Base-by-base conservation (phyloP, 2,329 filamentous ascomycete species). In the Amauroascus niger region DNA sequence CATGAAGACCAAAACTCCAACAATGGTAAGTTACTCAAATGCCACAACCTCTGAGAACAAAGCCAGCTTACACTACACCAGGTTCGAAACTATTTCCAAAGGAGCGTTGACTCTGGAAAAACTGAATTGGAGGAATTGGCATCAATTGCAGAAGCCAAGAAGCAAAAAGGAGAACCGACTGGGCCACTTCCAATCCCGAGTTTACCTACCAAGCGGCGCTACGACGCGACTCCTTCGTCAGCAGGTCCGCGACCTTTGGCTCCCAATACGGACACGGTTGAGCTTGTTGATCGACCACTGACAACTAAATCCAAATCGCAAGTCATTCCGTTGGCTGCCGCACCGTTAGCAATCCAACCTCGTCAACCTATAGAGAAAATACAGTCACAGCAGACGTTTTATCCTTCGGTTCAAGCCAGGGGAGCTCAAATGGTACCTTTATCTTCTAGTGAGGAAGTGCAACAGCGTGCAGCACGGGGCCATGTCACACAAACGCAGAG, bases 1-100 rank as follows among this genome's bases (percentile, higher is more conserved):
- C 47, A 76, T 77, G 74, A 76, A 74, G 58, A 74, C 74, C 1
- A 77, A 77, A 60, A 76, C 74, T 9, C 68, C 71, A n/a, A 72
- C 72, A 1, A 77, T 77, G 74, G 74, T 76, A 67, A 59, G 70
- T 58, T 28, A 54, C 14, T 49, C 30, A 24, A 40, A 22, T 28
- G 33, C 18, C 11, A 18, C 16, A 45, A 44, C 20, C 9, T 30
- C 13, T 50, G 20, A 8, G 32, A 47, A 11, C 24, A 6, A 53
- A 60, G 43, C 26, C 26, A 30, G 35, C 48, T 50, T 7, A 50
- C 47, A 53, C 28, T 48, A 2, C 43, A 46, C 8, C 40, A 75
- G 73, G 74, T 76, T 45, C 75, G 74, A 65, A 77, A 77, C 52
- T 74, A 76, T 58, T 76, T 71, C 55, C 66, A 71, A 54, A 68